phyloP scores from a whole-genome alignment of 192 early-diverging fungal species.

The Powellomyces hirtus region DNA sequence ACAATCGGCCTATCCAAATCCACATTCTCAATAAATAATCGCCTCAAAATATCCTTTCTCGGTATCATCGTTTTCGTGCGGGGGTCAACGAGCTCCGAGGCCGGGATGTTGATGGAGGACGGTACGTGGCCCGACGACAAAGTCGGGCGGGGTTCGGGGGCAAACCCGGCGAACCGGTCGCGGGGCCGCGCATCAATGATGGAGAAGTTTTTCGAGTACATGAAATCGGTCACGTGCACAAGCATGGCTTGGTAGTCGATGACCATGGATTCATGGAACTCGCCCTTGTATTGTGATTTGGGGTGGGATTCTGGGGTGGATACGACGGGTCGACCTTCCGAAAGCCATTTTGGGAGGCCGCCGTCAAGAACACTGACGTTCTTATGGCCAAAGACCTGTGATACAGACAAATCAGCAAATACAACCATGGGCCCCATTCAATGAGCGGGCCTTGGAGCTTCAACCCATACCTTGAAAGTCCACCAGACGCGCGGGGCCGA shows the following conservation, averaged over 20 bases:
- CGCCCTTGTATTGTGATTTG: conserved; percentile 24
- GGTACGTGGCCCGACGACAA: conserved; percentile 84
- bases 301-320: background rate
- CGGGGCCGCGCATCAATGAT: conserved; percentile 38
- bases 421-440: too few species aligned
- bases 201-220: conserved; percentile 22
- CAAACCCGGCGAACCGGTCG: conserved; percentile 63
- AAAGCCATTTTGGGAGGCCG: conserved; percentile 79
- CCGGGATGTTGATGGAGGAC: conserved; percentile 72
- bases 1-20: conserved; percentile 71
- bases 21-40: conserved; percentile 61
- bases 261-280: conserved; percentile 27
- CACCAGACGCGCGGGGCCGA: conserved; percentile 88
- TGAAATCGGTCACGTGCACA: conserved; percentile 31
- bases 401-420: background rate
- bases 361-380: conserved; percentile 87
- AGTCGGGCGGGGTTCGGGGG: conserved; percentile 76
- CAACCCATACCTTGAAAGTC: conserved; percentile 74
- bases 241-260: conserved; percentile 39
- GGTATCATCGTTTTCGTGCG: conserved; percentile 47
- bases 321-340: conserved; percentile 44
- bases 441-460: too few species aligned
- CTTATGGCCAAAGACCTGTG: conserved; percentile 85
- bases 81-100: conserved; percentile 56
- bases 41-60: conserved; percentile 47